Base-by-base conservation (phyloP, 441 rosid genomes). In the Capsella rubella region DNA sequence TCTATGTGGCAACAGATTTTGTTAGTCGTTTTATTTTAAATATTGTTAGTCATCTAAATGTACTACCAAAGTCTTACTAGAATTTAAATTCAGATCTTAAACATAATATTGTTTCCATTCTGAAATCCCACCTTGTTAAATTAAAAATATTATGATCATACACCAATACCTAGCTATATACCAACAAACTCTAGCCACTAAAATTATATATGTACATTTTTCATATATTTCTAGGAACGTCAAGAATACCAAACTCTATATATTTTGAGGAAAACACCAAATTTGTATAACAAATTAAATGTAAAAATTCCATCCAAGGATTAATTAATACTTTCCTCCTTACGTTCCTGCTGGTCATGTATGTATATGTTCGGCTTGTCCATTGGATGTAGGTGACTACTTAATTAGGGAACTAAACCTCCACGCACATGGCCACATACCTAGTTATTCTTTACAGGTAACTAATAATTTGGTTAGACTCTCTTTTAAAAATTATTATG, bases 401-500 rank as follows among this genome's bases (percentile, higher is more conserved):
- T 72, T 66, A 67, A 66, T 59, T 46, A 59, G 49, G 70, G 73
- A 76, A 72, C 78, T 70, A 73, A 78, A 61, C 69, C 66, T 80
- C 83, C 43, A 66, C 64, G 79, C 91, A 84, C 72, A 79, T 85
- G 87, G 87, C 86, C 89, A 81, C 86, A 79, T 50, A 63, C 53
- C 69, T 49, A 69, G 56, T 65, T 76, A 80, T 81, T 43, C 80
- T 63, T 75, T 45, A 75, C 53, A 64, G 46, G 21, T 64, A 78
- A 28, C 69, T 57, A 59, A 69, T 63, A 53, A 75, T 63, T 72
- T 73, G 58, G 70, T 73, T 69, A 80, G 60, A 14, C 2, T 68
- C 45, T 49, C 39, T 0, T 21, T 21, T 21, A 21, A 16, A 67
- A 51, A 43, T 39, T 31, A 53, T 27, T 43, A 14, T 21, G 25